Base-by-base conservation (phyloP, 345 rosid species). In the Sapria himalayana region DNA sequence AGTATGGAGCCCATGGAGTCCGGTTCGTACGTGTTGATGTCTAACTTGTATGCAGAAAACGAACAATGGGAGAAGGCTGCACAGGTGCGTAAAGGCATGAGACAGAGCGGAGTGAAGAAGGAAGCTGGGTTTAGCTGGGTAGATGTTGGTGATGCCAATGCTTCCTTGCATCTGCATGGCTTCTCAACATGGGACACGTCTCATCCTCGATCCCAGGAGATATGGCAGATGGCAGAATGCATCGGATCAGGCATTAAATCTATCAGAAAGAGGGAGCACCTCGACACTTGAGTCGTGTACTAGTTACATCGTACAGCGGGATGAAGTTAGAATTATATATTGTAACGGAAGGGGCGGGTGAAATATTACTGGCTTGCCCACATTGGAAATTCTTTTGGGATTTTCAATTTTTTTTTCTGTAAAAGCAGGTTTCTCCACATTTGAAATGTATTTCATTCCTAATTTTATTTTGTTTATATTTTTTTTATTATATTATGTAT, bases 81-180 rank as follows among this genome's bases (percentile, higher is more conserved):
- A 3, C 61, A 57, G 33, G 5, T 74, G 15, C 57, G 93, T 55
- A 81, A 35, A 59, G 49, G 52, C 44, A 85, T 81, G 92, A 72
- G 80, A 60, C 66, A 55, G 59, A 73, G 51, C 49, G 80, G 84
- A 41, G 84, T 85, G 22, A 78, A 50, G 71, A 85, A 85, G 64
- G 91, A 77, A 52, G 60, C 63, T 19, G 93, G 93, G 20, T 63
- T 59, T 46, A 85, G 96, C 56, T 71, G 93, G 93, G 81, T 67
- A 38, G 96, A 85, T 58, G 63, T 69, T 33, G 65, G 56, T 48
- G 65, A 67, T 31, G 22, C 9, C 33, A 61, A 66, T 33, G 60
- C 65, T 47, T 59, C 73, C 6, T 52, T 74, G 52, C 33, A 53
- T 38, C 61, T 62, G 49, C 69, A 72, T 22, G 67, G 71, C 29